Base-by-base conservation (phyloP, 257 asterid genomes). In the Fraxinus anomala region DNA sequence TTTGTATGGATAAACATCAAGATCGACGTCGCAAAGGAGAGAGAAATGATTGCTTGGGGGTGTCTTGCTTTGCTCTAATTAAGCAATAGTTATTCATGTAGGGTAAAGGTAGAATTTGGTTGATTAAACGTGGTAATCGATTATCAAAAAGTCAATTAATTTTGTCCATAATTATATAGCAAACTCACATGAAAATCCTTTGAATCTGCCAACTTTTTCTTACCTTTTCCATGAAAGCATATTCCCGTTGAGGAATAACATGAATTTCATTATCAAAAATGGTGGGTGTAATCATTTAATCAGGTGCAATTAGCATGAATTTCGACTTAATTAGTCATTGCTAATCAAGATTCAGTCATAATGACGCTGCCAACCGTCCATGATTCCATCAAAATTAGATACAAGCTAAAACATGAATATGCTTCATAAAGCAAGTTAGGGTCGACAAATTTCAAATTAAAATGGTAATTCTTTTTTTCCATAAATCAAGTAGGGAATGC, bases 221-320 rank as follows among this genome's bases (percentile, higher is more conserved):
- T 37, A 17, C 19, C 68, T 59, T 59, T 59, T 21, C 30, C 68
- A 23, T 23, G 28, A 59, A 26, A 23, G 11, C 67, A 59, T 59
- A 59, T 59, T 59, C 68, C 12, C 30, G 66, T 59, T 28, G 68
- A 9, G 68, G 68, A 59, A 2, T 6, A 23, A 9, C 68, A 59
- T 21, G 31, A 59, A 21, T 59, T n/a, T 59, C 30, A 59, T 59
- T 4, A n/a, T 30, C 68, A 30, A 59, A 59, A 59, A 31, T 59
- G 68, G 68, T 59, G 68, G 31, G 30, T 21, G 68, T 59, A 59
- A 59, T 59, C 68, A 59, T 59, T 59, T 23, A 59, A 59, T 59
- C 68, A 59, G 68, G 31, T 21, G 67, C 21, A 8, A 21, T 56
- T 56, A 56, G 28, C 67, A 56, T 56, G 0, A 56, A 10, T 56